These are phyloP conservation scores for Aureobasidium melanogenum DNA, from an alignment of 2,329 filamentous ascomycete genomes.

Conservation along the genomic window DNA sequence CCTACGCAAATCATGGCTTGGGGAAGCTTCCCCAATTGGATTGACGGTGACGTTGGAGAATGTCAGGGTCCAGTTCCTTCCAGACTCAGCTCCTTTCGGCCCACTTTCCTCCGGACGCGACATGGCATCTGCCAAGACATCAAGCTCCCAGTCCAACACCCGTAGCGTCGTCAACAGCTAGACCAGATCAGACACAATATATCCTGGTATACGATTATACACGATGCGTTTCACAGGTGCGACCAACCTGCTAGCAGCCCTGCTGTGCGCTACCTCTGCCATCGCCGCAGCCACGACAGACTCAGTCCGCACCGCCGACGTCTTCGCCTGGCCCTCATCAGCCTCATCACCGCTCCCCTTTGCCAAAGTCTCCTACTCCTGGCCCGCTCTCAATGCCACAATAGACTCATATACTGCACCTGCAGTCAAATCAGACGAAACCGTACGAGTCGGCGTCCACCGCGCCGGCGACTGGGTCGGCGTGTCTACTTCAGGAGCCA, in stretches of 20 bases:
- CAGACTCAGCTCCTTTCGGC: background rate
- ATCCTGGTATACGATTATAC: background rate
- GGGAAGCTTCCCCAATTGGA: background rate
- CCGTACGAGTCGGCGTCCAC: conserved; percentile 36
- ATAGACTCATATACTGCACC: conserved; percentile 31
- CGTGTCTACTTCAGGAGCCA: conserved; percentile 36
- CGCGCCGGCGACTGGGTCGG: conserved; percentile 33
- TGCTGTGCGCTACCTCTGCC: conserved; percentile 19
- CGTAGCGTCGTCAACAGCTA: background rate
- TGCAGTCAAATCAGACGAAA: conserved; percentile 27
- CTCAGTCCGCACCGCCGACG: conserved; percentile 19
- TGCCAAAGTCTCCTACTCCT: conserved; percentile 36
- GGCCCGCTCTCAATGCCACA: conserved; percentile 29
- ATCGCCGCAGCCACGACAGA: conserved; percentile 20
- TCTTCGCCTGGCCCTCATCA: conserved; percentile 29
- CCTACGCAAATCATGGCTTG: background rate
- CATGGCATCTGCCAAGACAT: background rate
- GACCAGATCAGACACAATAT: background rate
- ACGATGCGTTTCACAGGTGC: background rate
- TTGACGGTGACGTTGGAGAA: background rate
- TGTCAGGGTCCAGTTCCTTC: background rate
- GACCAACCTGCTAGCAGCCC: background rate
- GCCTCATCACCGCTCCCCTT: conserved; percentile 30
- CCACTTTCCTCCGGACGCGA: background rate
- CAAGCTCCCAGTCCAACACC: background rate